phyloP scores from a whole-genome alignment of 2,329 filamentous ascomycete genomes.

The Lasiodiplodia gonubiensis region DNA sequence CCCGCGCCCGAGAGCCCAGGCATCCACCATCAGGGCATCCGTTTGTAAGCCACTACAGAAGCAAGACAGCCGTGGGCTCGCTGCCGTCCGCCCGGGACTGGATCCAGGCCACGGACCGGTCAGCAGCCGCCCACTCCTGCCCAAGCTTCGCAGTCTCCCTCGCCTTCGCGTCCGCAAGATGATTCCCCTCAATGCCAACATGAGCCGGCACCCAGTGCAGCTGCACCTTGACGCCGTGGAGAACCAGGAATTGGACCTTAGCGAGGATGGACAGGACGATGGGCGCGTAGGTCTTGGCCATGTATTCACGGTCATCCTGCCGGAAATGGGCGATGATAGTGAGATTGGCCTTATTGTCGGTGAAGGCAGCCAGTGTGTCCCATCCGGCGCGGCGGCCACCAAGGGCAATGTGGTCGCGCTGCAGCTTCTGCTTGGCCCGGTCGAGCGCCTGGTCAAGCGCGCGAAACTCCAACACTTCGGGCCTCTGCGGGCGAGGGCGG shows the following conservation, averaged over 20 bases:
- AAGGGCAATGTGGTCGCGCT: not conserved
- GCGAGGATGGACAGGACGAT: not conserved
- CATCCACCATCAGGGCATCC: too few species aligned
- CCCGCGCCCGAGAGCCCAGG: too few species aligned
- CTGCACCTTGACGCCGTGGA: not conserved
- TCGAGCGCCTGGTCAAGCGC: not conserved
- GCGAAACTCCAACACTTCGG: not conserved
- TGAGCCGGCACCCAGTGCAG: slow-evolving; percentile 2
- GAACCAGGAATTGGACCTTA: not conserved
- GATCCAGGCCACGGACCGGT: not conserved
- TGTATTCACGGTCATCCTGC: not conserved
- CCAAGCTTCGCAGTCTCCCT: not conserved
- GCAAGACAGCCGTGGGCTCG: not conserved
- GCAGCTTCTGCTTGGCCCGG: not conserved
- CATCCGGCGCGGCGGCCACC: not conserved
- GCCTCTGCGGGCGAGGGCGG: not conserved
- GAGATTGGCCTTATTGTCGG: not conserved
- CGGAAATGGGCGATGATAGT: not conserved
- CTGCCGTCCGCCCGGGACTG: not conserved
- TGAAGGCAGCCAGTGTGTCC: not conserved
- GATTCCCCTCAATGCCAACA: not conserved
- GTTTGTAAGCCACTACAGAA: not conserved
- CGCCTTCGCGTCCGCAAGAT: slow-evolving; percentile 1
- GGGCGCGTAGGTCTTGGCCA: not conserved
- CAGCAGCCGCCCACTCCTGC: not conserved